Percentiles rank a stretch among this genome's conserved stretches.
phyloP scores from a whole-genome alignment of 140 eudicot genomes.

The Ambrosia hybrid region DNA sequence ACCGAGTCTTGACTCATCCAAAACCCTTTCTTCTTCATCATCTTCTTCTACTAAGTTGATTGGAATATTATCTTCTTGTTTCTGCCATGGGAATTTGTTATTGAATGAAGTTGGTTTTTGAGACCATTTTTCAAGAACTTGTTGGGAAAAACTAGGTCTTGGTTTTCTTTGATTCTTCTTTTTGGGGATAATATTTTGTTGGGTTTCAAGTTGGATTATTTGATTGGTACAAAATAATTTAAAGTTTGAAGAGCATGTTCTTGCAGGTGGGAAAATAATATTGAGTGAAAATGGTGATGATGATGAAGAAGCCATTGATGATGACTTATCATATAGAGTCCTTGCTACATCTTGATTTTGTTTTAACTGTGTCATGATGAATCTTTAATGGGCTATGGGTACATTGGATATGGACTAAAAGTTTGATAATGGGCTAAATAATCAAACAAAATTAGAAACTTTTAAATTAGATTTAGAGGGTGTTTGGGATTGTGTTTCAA shows the following conservation, averaged over 20 bases:
- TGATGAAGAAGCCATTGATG: slow-evolving; percentile 33
- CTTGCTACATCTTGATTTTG: background rate
- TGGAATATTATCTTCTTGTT: slow-evolving; percentile 11
- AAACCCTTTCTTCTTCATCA: slow-evolving; percentile 16
- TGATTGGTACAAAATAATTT: slow-evolving; percentile 36
- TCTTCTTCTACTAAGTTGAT: background rate
- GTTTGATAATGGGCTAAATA: background rate
- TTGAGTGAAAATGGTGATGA: slow-evolving; percentile 41
- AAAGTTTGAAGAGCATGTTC: slow-evolving; percentile 26
- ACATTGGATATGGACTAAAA: slow-evolving; percentile 1
- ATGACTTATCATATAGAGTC: background rate
- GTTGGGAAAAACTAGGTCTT: slow-evolving; percentile 77
- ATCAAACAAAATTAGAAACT: too few relatives aligned
- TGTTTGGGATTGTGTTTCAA: too few relatives aligned
- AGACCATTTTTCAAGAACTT: slow-evolving; percentile 85
- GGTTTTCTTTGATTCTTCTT: slow-evolving; percentile 70
- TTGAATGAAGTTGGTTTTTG: slow-evolving; percentile 44
- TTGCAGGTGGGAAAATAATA: slow-evolving; percentile 19
- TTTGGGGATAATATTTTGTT: slow-evolving; percentile 33
- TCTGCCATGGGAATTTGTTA: slow-evolving; percentile 73
- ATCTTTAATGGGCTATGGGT: background rate
- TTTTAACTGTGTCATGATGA: background rate
- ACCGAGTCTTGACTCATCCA: slow-evolving; percentile 33
- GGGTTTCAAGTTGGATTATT: slow-evolving; percentile 40
- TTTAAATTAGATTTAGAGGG: too few relatives aligned